Conservation (phyloP, 768 basidiomycete species). For the Leccinum barrowsii region DNA sequence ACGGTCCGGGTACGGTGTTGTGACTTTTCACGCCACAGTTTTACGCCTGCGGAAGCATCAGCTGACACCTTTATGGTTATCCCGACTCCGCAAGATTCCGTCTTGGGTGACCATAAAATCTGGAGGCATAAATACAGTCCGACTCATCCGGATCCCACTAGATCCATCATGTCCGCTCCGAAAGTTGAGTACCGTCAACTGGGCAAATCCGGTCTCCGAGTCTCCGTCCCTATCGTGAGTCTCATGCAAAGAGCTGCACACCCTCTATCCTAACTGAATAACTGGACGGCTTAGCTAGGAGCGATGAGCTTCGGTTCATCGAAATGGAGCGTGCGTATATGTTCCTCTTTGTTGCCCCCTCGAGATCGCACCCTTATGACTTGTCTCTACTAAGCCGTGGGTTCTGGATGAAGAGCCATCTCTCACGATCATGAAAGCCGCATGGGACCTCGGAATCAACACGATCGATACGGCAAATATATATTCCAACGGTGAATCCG, state of each 20-base stretch:
- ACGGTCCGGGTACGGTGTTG: no score
- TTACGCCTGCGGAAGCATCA: background rate
- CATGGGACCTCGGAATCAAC: conserved; percentile 38
- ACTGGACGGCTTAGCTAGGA: conserved; percentile 16
- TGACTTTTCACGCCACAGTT: no score
- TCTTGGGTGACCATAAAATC: background rate
- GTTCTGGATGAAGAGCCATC: conserved; percentile 26
- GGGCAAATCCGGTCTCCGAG: conserved; percentile 27
- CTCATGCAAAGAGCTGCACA: background rate
- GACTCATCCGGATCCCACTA: background rate
- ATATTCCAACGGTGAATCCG: conserved; percentile 30
- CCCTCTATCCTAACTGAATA: background rate
- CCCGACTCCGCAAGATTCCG: background rate
- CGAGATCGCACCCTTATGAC: background rate
- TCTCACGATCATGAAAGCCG: conserved; percentile 33
- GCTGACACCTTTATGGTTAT: background rate
- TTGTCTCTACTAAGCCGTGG: conserved; percentile 16
- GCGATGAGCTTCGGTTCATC: conserved; percentile 28
- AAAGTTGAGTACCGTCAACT: conserved; percentile 24
- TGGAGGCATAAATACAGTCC: background rate
- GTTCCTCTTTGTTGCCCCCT: background rate
- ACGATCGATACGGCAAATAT: conserved; percentile 37
- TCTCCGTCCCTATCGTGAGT: conserved; percentile 35
- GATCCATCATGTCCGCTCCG: conserved; percentile 6
- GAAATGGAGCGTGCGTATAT: conserved; percentile 25